Conservation (phyloP, 2,329 filamentous ascomycete species). For the Beauveria rudraprayagi region DNA sequence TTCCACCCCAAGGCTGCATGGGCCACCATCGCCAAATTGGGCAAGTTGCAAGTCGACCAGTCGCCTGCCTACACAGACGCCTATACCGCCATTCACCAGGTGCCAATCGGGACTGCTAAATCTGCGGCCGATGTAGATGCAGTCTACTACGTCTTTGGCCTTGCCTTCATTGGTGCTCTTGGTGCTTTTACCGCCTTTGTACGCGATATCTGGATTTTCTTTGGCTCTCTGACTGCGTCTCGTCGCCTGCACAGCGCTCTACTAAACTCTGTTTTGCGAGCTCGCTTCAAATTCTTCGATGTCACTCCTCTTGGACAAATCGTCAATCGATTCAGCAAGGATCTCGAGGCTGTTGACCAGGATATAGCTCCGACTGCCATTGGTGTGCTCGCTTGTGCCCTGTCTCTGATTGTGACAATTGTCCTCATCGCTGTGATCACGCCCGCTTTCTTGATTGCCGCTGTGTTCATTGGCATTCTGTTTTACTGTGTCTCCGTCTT, state of each 20-base stretch:
- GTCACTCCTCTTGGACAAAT: constrained; percentile 90
- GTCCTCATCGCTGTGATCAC: constrained; percentile 82
- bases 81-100: constrained; percentile 12
- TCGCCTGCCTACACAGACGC: constrained; percentile 8
- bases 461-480: constrained; percentile 70
- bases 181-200: constrained; percentile 77
- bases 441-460: constrained; percentile 82
- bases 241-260: constrained; percentile 72
- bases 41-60: constrained; percentile 18
- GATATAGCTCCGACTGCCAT: constrained; percentile 92
- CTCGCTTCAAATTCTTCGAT: constrained; percentile 97
- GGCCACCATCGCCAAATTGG: constrained; percentile 31
- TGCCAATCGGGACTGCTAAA: constrained; percentile 15
- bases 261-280: constrained; percentile 71
- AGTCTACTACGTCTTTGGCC: constrained; percentile 73
- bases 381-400: constrained; percentile 55
- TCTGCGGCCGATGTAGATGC: constrained; percentile 59
- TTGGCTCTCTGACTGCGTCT: constrained; percentile 82
- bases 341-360: constrained; percentile 89
- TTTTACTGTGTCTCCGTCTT: constrained; percentile 80
- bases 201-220: constrained; percentile 84
- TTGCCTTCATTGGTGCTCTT: constrained; percentile 68
- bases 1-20: constrained; percentile 24
- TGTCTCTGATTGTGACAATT: constrained; percentile 73
- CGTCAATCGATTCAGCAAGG: constrained; percentile 98